Conservation (phyloP, 2,329 filamentous ascomycete species). For the Coccinonectria pachysandricola region DNA sequence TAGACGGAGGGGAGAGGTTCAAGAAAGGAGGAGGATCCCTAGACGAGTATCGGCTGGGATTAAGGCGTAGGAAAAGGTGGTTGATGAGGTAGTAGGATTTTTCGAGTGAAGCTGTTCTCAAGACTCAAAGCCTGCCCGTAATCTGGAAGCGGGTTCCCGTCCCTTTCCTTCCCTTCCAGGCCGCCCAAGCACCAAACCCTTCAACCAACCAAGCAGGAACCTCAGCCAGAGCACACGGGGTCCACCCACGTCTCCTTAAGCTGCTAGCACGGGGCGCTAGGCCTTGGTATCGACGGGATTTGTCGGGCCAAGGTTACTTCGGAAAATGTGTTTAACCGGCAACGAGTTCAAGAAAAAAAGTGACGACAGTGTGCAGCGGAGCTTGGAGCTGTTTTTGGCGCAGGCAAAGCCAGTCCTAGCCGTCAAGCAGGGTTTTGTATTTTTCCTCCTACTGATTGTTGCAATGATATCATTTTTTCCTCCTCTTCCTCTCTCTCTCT, state of each 20-base stretch:
- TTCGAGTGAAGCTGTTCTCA: conserved; percentile 13
- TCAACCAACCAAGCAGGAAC: conserved; percentile 2
- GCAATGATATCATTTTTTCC: too few species aligned
- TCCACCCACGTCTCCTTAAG: too few species aligned
- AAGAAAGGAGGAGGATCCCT: conserved; percentile 9
- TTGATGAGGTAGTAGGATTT: conserved; percentile 11
- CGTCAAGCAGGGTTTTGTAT: neutral
- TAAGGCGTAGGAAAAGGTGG: conserved; percentile 5
- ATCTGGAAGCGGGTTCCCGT: too few species aligned
- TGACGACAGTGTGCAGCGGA: conserved; percentile 11
- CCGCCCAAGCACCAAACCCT: too few species aligned
- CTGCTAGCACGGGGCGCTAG: too few species aligned
- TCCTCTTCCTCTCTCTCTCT: too few species aligned
- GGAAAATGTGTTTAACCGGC: conserved; percentile 15
- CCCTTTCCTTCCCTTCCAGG: too few species aligned
- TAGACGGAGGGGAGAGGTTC: conserved; percentile 4
- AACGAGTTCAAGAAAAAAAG: conserved; percentile 3
- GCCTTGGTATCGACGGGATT: too few species aligned
- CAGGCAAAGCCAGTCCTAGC: conserved; percentile 7
- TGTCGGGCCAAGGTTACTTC: conserved; percentile 12
- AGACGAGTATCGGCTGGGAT: too few species aligned
- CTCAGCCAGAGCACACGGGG: too few species aligned
- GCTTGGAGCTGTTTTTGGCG: neutral
- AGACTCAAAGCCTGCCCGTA: conserved; percentile 10
- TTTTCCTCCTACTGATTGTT: too few species aligned